Base-by-base conservation (phyloP, 495 filamentous ascomycete genomes). In the Filosporella fistucella region DNA sequence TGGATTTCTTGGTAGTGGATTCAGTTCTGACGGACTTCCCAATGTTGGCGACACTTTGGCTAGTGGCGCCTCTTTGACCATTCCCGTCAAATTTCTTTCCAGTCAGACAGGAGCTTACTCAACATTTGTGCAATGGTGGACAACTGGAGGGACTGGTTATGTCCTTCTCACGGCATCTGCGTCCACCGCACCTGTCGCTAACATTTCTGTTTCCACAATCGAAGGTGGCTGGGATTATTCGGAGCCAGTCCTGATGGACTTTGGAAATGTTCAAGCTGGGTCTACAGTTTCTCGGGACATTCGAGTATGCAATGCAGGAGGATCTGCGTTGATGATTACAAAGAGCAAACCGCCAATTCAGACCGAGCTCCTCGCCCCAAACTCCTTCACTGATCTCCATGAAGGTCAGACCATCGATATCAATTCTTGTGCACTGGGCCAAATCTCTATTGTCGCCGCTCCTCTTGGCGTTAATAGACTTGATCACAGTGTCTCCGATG, bases 241-340 rank as follows among this genome's bases (percentile, higher is more conserved):
- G 14, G 46, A 49, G 29, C 41, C 41, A 9, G 4, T 16, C 1
- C 3, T 29, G 2, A 63, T 66, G 50, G 56, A 66, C 43, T 66
- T 66, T 44, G 63, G 63, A 13, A 56, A 37, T 28, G 59, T 63
- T 18, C 4, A 44, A 13, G 53, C 60, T 13, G 62, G 63, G 7
- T 57, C 46, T 14, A 61, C 60, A 0, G 21, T 51, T 3, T 50
- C 50, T 12, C 45, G 52, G 12, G 42, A 50, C 3, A 63, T 66
- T 25, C 52, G 60, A 9, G 55, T 64, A 30, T 63, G 57, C 39
- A 64, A 66, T 38, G 40, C 32, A 10, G 63, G 63, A n/a, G 63
- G 63, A 3, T 61, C 57, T 9, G 47, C 51, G 16, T 45, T 66
- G 18, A 55, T 44, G 11, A 59, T 66, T 41, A 63, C 62, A 10